These are phyloP conservation scores for Limonium bicolor DNA, from an alignment of 148 eudicot genomes.

Conservation along the genomic window DNA sequence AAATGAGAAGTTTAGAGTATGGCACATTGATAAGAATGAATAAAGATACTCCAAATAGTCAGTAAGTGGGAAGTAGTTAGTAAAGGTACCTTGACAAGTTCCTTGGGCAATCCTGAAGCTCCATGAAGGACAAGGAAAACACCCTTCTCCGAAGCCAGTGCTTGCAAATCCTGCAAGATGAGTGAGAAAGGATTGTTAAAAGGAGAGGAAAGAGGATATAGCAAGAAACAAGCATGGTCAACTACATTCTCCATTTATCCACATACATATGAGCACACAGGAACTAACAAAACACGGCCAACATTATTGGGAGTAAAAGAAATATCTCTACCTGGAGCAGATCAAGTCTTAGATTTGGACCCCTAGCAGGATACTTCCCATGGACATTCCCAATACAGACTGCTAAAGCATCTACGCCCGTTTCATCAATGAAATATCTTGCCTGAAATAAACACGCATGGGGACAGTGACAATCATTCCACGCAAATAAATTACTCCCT, in stretches of 20 bases:
- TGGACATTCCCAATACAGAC: slow-evolving; percentile 98
- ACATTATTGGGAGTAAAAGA: background rate
- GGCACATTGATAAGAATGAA: too few species aligned
- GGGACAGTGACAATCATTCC: background rate
- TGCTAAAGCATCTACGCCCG: slow-evolving; percentile 86
- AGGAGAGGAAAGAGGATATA: background rate
- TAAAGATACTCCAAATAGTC: too few species aligned
- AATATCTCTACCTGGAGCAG: slow-evolving; percentile 59
- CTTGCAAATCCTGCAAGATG: slow-evolving; percentile 45
- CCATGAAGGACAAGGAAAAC: slow-evolving; percentile 90
- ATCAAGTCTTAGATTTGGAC: slow-evolving; percentile 84
- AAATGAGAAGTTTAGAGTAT: too few species aligned
- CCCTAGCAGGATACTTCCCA: slow-evolving; percentile 88
- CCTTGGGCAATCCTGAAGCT: slow-evolving; percentile 79
- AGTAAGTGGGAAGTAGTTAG: background rate
- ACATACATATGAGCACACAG: too few species aligned
- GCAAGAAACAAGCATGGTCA: background rate
- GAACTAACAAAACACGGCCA: too few species aligned
- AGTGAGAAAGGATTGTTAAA: background rate
- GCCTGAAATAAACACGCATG: slow-evolving; percentile 41
- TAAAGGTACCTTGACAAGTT: slow-evolving; percentile 54
- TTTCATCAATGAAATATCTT: slow-evolving; percentile 61
- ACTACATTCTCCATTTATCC: too few species aligned
- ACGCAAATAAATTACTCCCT: background rate
- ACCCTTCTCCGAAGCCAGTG: slow-evolving; percentile 46